Conservation (phyloP, 805 yeast genomes). For the Candida xiaguanensis region DNA sequence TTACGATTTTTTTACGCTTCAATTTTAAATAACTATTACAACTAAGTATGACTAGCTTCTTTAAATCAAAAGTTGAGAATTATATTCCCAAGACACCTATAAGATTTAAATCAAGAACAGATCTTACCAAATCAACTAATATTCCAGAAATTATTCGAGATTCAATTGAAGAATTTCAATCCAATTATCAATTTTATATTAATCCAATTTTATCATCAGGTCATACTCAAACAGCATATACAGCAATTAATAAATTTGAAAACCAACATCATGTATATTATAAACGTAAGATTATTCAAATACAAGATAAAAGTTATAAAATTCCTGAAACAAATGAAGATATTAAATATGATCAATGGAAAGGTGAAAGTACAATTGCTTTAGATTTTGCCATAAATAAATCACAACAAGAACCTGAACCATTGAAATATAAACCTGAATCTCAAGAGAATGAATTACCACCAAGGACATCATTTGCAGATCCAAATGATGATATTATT, state of each 20-base stretch:
- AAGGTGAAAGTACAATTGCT: conserved; percentile 45
- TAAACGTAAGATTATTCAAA: conserved; percentile 39
- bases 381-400: conserved; percentile 40
- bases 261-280: conserved; percentile 40
- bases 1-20: too few relatives aligned
- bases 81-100: conserved; percentile 22
- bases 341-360: conserved; percentile 37
- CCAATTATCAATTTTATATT: conserved; percentile 36
- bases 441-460: conserved; percentile 56
- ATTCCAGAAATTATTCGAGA: conserved; percentile 31
- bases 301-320: conserved; percentile 24
- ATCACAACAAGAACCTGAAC: conserved; percentile 13
- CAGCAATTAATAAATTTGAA: conserved; percentile 42
- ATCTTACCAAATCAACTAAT: conserved; percentile 10
- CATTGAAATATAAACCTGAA: conserved; percentile 33
- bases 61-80: conserved; percentile 24
- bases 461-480: conserved; percentile 63
- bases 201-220: conserved; percentile 49
- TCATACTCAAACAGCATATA: conserved; percentile 47
- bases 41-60: conserved; percentile 6
- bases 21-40: too few relatives aligned
- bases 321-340: conserved; percentile 20
- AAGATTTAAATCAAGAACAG: conserved; percentile 13
- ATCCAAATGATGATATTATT: conserved; percentile 41
- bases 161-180: conserved; percentile 37